These are phyloP conservation scores for Logfia minima DNA, from an alignment of 129 eudicot species.

Conservation along the genomic window DNA sequence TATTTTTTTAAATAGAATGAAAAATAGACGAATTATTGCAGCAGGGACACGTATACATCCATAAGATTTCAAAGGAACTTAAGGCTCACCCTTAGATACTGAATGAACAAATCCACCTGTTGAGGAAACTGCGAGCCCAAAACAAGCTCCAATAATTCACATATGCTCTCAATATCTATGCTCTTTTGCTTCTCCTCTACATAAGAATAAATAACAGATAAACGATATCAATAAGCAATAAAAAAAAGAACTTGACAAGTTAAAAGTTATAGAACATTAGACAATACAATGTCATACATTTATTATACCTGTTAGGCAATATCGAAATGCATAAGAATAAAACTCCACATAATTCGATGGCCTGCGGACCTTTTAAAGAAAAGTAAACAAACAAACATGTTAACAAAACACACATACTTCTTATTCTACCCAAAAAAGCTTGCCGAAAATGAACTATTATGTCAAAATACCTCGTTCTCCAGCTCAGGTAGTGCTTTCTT, in stretches of 20 bases:
- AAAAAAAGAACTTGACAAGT: not conserved
- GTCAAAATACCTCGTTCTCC: slow-evolving; percentile 72
- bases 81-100: slow-evolving; percentile 66
- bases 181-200: slow-evolving; percentile 94
- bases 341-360: slow-evolving; percentile 79
- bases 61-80: not conserved
- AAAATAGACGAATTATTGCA: not conserved
- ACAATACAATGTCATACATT: not conserved
- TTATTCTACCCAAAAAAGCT: not conserved
- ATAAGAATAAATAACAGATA: slow-evolving; percentile 19
- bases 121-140: slow-evolving; percentile 69
- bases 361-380: slow-evolving; percentile 67
- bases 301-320: slow-evolving; percentile 79
- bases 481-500: slow-evolving; percentile 79
- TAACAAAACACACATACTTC: slow-evolving; percentile 2
- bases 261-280: not conserved
- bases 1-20: not conserved
- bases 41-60: not conserved
- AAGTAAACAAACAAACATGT: slow-evolving; percentile 12
- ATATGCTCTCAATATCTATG: slow-evolving; percentile 92
- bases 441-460: not conserved
- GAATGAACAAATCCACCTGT: slow-evolving; percentile 74
- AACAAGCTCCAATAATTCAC: slow-evolving; percentile 85
- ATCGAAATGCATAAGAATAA: slow-evolving; percentile 74
- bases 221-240: not conserved